Evolutionary conservation across 2,329 filamentous ascomycete species (phyloP).

Genomic region (Camptophora hylomeconis): DNA sequence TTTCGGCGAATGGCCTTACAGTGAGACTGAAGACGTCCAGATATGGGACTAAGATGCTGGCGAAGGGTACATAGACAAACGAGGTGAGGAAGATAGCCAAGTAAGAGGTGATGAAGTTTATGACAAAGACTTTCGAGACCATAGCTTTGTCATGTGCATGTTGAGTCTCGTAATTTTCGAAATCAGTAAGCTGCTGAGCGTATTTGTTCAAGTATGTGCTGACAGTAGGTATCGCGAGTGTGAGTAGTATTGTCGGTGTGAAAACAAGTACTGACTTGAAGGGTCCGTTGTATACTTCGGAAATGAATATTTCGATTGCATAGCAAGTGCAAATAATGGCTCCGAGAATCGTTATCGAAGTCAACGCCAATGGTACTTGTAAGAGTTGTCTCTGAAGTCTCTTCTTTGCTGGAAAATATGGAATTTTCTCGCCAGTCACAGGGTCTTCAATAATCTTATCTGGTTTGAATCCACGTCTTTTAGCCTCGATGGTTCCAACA

Average conservation of each 20-base stretch:
- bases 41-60: constrained; percentile 67
- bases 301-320: constrained; percentile 88
- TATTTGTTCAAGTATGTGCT: constrained; percentile 61
- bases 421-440: constrained; percentile 65
- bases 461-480: constrained; percentile 63
- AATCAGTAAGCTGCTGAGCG: constrained; percentile 63
- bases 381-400: constrained; percentile 65
- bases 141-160: constrained; percentile 73
- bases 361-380: constrained; percentile 71
- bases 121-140: constrained; percentile 83
- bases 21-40: constrained; percentile 68
- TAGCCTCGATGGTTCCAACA: constrained; percentile 68
- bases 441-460: constrained; percentile 64
- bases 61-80: constrained; percentile 91
- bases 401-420: constrained; percentile 63
- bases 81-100: constrained; percentile 83
- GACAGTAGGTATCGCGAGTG: constrained; percentile 64
- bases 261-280: constrained; percentile 79
- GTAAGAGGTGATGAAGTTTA: constrained; percentile 95
- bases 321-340: constrained; percentile 77
- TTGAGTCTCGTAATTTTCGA: constrained; percentile 85
- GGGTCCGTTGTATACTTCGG: constrained; percentile 80
- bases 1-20: constrained; percentile 61
- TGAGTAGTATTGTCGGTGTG: constrained; percentile 78
- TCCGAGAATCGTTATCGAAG: constrained; percentile 60